Conservation (phyloP, 495 filamentous ascomycete species). For the Astrothelium subdiscretum region DNA sequence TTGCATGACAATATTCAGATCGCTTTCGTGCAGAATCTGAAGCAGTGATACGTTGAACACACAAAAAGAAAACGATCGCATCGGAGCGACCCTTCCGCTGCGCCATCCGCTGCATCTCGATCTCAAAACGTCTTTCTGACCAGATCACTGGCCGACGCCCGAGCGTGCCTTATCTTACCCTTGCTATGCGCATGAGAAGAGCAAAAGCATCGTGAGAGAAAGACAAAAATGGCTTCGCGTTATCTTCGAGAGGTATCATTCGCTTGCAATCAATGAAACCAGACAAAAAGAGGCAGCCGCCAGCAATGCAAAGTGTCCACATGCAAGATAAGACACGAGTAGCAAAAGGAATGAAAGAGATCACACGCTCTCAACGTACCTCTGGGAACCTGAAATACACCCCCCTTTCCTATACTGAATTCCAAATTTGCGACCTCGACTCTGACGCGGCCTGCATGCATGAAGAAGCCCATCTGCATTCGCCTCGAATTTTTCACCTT, state of each 20-base stretch:
- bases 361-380: constrained; percentile 46
- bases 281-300: too few species aligned
- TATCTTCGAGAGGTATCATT: not conserved
- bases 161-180: too few species aligned
- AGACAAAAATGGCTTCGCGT: not conserved
- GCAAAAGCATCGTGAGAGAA: not conserved
- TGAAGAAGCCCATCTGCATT: constrained; percentile 94
- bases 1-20: not conserved
- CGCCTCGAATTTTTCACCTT: constrained; percentile 77
- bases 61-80: not conserved
- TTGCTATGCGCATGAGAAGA: too few species aligned
- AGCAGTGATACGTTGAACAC: not conserved
- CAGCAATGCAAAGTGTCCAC: not conserved
- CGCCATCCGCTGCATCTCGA: not conserved
- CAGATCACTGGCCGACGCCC: not conserved
- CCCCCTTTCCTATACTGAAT: constrained; percentile 75
- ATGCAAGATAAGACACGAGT: not conserved
- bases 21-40: not conserved
- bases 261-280: too few species aligned
- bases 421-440: constrained; percentile 69
- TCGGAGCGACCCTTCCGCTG: not conserved
- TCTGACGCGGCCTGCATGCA: constrained; percentile 61
- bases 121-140: too few species aligned
- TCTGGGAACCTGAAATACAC: constrained; percentile 86
- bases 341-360: constrained; percentile 12